Base-by-base conservation (phyloP, 2,329 filamentous ascomycete genomes). In the Stemphylium beticola region DNA sequence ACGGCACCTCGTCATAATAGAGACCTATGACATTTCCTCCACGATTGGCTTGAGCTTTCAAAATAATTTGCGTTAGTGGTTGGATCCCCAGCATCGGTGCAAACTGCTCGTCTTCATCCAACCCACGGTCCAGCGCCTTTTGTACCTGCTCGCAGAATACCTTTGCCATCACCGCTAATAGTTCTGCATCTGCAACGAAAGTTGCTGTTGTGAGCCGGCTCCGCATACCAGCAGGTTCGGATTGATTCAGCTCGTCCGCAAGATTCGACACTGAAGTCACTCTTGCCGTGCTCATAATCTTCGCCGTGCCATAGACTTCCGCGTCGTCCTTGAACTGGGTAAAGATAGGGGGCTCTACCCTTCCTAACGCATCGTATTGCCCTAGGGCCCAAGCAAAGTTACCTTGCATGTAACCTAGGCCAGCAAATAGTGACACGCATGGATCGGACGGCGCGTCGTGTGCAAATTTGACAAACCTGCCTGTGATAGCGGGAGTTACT, bases 271-370 rank as follows among this genome's bases (percentile, higher is more conserved):
- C 12, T 18, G 43, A 46, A 29, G 43, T 46, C 20, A 46, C 20
- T 46, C 43, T 46, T 3, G 43, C 43, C n/a, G 43, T 46, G 43
- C 32, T 46, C n/a, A 37, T n/a, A 20, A 46, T 37, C 43, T 46
- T 46, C 18, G 43, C 43, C n/a, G 43, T 20, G 17, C 43, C 43
- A 29, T 46, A 46, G 4, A 37, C 33, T 4, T 46, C 43, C 22
- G 12, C 33, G 8, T 46, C 33, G 9, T 46, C 43, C 26, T 37
- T 46, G 43, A 46, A 46, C 43, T 46, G 43, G 9, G 43, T 20
- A 12, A 46, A 46, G 20, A 46, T 46, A n/a, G 43, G 12, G 18
- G 43, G 43, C 12, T 46, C 43, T 14, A 29, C 11, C 32, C 43
- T 46, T 37, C 43, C 43, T 29, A 46, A n/a, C 5, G 32, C 14